phyloP scores from a whole-genome alignment of 1,284 basidiomycete species.

The Cronartium quercuum region DNA sequence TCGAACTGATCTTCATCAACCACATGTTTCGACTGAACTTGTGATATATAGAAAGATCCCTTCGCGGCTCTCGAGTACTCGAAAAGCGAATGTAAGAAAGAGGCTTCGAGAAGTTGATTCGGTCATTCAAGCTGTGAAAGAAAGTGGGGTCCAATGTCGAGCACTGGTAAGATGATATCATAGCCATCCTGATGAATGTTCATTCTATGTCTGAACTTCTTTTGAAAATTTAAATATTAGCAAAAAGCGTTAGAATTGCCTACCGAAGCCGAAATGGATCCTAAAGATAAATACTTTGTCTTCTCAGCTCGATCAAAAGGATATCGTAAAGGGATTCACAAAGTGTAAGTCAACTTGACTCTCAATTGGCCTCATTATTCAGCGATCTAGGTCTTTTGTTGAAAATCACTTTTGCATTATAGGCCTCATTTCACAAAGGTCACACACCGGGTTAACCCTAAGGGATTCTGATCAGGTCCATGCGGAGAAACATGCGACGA shows the following conservation, averaged over 20 bases:
- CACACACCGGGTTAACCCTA: constrained; percentile 34
- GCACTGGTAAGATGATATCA: constrained; percentile 25
- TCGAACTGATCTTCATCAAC: no score
- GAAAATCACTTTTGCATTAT: not conserved
- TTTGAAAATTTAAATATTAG: no score
- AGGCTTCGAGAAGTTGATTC: constrained; percentile 39
- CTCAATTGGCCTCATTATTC: not conserved
- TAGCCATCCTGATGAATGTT: no score
- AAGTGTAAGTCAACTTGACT: constrained; percentile 17
- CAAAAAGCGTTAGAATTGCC: constrained; percentile 37
- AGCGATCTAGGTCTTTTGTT: not conserved
- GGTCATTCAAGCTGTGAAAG: constrained; percentile 31
- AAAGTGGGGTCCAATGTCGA: constrained; percentile 34
- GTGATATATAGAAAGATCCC: constrained; percentile 29
- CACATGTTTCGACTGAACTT: no score
- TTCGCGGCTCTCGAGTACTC: constrained; percentile 36
- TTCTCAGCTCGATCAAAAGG: constrained; percentile 35
- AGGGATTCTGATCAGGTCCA: constrained; percentile 19
- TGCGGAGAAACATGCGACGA: not conserved
- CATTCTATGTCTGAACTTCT: not conserved
- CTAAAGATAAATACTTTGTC: constrained; percentile 40
- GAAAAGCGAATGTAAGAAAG: constrained; percentile 39
- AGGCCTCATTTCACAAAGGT: constrained; percentile 38
- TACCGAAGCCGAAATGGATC: constrained; percentile 37
- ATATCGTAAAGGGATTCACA: constrained; percentile 40